These are phyloP conservation scores for Solanum paucissectum DNA, from an alignment of 257 asterid genomes.

Conservation along the genomic window DNA sequence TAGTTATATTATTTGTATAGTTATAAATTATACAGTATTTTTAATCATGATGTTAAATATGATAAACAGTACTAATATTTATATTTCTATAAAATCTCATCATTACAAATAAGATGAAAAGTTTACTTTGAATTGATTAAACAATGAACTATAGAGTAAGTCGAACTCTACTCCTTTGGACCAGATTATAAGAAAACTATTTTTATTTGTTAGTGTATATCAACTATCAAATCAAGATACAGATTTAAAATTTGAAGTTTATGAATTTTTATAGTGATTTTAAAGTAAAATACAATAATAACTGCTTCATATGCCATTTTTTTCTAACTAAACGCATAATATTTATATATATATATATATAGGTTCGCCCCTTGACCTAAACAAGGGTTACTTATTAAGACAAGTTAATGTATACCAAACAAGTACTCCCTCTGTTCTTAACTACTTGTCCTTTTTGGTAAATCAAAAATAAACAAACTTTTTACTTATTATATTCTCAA, in stretches of 20 bases:
- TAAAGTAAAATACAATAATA: background rate
- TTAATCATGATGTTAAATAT: background rate
- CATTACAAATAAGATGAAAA: background rate
- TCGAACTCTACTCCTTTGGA: background rate
- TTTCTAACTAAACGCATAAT: no score
- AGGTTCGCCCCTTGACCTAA: background rate
- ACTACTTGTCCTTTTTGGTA: no score
- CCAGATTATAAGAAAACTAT: background rate
- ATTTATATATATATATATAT: no score
- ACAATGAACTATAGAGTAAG: background rate
- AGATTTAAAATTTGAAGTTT: background rate
- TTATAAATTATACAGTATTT: background rate
- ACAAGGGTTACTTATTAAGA: background rate
- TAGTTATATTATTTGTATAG: background rate
- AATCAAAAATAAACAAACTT: no score
- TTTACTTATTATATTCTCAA: no score
- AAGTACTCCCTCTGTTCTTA: no score
- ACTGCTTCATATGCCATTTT: background rate
- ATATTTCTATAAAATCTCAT: background rate
- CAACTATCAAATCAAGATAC: no score
- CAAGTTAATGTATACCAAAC: background rate
- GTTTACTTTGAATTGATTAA: background rate
- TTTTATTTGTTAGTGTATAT: background rate
- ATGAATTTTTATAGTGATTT: background rate
- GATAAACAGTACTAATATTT: background rate